Evolutionary conservation across 352 stramenopile species (phyloP).

Genomic region (Paralagenidium karlingii): DNA sequence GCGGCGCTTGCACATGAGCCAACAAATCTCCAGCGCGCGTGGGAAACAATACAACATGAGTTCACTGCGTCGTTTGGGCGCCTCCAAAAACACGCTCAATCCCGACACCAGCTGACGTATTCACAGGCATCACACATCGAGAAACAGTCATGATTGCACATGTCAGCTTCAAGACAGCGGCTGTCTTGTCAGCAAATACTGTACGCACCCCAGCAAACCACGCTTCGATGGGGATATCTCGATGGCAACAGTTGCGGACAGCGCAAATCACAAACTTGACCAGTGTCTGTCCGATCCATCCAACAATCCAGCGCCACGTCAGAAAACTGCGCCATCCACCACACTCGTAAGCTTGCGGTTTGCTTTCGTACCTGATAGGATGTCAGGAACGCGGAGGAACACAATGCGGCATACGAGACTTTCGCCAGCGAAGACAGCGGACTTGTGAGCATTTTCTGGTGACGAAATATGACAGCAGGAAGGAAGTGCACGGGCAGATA

Average conservation of each 20-base stretch:
- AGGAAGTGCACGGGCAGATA: slow-evolving; percentile 75
- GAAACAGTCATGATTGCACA: too few relatives aligned
- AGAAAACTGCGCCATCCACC: not conserved
- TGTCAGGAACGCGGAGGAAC: slow-evolving; percentile 71
- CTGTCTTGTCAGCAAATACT: not conserved
- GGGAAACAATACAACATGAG: slow-evolving; percentile 77
- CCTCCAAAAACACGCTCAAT: slow-evolving; percentile 55
- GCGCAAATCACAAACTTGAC: slow-evolving; percentile 67
- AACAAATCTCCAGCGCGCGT: slow-evolving; percentile 67
- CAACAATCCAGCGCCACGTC: not conserved
- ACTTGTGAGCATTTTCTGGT: slow-evolving; percentile 29
- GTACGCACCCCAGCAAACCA: slow-evolving; percentile 39
- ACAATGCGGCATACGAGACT: slow-evolving; percentile 54
- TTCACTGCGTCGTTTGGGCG: slow-evolving; percentile 70
- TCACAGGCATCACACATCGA: not conserved
- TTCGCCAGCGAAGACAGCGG: slow-evolving; percentile 28
- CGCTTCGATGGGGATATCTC: slow-evolving; percentile 28
- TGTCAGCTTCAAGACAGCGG: too few relatives aligned
- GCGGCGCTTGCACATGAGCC: slow-evolving; percentile 56
- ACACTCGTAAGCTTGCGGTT: not conserved
- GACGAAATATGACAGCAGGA: slow-evolving; percentile 64
- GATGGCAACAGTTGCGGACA: slow-evolving; percentile 55
- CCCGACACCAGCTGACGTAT: slow-evolving; percentile 35
- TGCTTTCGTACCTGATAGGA: slow-evolving; percentile 50
- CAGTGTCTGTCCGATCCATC: slow-evolving; percentile 17